A percentile compares a stretch with the other conserved stretches of the same genome.
These are phyloP conservation scores for Saccharomyces hybrid DNA, from an alignment of 1,139 yeast genomes.

Conservation along the genomic window DNA sequence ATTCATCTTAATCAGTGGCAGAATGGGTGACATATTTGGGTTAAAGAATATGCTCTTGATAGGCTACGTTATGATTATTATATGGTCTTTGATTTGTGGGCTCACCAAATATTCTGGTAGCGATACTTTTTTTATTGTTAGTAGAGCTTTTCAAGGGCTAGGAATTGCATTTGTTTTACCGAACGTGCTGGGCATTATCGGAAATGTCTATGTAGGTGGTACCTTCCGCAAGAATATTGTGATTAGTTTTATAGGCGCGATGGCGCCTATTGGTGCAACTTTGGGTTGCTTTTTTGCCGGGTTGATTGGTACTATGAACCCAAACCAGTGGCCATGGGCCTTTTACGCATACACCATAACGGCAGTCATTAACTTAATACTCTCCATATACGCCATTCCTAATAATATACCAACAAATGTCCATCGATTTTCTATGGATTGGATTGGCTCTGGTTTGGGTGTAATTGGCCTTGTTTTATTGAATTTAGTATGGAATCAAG, in stretches of 20 bases:
- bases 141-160: slow-evolving; percentile 48
- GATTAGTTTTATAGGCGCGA: slow-evolving; percentile 45
- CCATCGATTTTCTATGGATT: slow-evolving; percentile 33
- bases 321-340: slow-evolving; percentile 45
- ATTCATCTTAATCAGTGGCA: slow-evolving; percentile 44
- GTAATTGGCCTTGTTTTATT: too few species aligned
- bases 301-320: slow-evolving; percentile 35
- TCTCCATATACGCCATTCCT: slow-evolving; percentile 36
- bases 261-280: slow-evolving; percentile 50
- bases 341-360: slow-evolving; percentile 41
- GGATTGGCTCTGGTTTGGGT: slow-evolving; percentile 39
- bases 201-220: slow-evolving; percentile 40
- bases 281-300: slow-evolving; percentile 45
- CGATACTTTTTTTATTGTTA: slow-evolving; percentile 41
- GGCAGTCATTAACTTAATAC: slow-evolving; percentile 29
- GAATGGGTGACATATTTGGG: slow-evolving; percentile 49
- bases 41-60: slow-evolving; percentile 36
- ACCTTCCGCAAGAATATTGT: slow-evolving; percentile 42
- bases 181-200: slow-evolving; percentile 45
- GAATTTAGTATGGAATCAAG: too few species aligned
- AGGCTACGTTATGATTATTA: slow-evolving; percentile 40
- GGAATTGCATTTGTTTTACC: slow-evolving; percentile 49
- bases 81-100: slow-evolving; percentile 45
- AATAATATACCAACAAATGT: slow-evolving; percentile 22
- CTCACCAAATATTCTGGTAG: slow-evolving; percentile 39